Evolutionary conservation across 2,329 filamentous ascomycete species (phyloP).

Genomic region (Arthrobotrys megalospora): DNA sequence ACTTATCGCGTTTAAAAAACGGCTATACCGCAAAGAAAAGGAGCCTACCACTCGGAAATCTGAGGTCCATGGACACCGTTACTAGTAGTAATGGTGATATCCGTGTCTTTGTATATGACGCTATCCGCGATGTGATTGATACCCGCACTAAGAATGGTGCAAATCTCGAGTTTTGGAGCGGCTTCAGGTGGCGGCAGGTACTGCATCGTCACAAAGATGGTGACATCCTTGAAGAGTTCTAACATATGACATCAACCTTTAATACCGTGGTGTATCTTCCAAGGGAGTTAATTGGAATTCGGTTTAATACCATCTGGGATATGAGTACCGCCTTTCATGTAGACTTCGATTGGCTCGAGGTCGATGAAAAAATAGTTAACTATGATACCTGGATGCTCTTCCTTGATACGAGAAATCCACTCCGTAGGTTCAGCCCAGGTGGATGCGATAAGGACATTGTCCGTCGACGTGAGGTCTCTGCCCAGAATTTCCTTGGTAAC

Average conservation of each 20-base stretch:
- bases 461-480: constrained; percentile 43
- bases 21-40: not conserved
- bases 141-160: constrained; percentile 73
- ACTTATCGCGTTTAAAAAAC: not conserved
- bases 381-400: constrained; percentile 44
- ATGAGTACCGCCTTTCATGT: constrained; percentile 27
- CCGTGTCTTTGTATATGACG: constrained; percentile 71
- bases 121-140: constrained; percentile 71
- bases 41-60: constrained; percentile 61
- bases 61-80: constrained; percentile 73
- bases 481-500: constrained; percentile 51
- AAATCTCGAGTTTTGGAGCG: constrained; percentile 71
- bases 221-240: constrained; percentile 68
- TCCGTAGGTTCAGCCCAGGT: constrained; percentile 37
- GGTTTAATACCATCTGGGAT: constrained; percentile 40
- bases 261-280: not conserved
- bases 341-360: constrained; percentile 29
- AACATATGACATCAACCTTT: not conserved
- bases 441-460: constrained; percentile 40
- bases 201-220: constrained; percentile 70
- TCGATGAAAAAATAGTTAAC: constrained; percentile 42
- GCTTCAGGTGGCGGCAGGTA: constrained; percentile 69
- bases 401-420: constrained; percentile 35
- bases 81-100: constrained; percentile 72
- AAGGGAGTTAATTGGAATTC: not conserved